A percentile compares a stretch with the other conserved stretches of the same genome.
Conservation (phyloP, 352 stramenopile species). For the Achlya hypogyna region DNA sequence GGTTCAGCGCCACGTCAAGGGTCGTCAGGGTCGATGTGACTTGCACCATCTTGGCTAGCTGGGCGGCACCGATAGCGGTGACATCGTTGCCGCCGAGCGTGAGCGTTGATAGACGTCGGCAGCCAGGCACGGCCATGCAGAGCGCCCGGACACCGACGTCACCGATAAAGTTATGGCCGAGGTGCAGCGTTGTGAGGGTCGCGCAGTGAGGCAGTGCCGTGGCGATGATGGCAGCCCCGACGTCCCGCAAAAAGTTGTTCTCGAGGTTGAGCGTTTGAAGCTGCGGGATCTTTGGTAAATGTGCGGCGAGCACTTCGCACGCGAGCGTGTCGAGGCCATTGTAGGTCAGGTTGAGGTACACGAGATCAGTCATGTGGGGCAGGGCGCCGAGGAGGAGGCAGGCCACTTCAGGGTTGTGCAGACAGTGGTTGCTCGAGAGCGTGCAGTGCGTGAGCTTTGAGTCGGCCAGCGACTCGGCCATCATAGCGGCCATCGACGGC, state of each 20-base stretch:
- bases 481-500: constrained; percentile 4
- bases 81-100: not conserved
- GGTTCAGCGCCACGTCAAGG: not conserved
- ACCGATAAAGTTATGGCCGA: not conserved
- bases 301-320: not conserved
- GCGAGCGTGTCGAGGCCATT: not conserved
- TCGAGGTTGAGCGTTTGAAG: not conserved
- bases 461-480: not conserved
- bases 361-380: not conserved
- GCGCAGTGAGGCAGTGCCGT: not conserved
- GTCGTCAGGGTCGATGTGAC: not conserved
- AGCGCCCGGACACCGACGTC: not conserved
- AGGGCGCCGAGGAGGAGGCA: not conserved
- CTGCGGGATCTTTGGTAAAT: not conserved
- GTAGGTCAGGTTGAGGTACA: not conserved
- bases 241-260: not conserved
- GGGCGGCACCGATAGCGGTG: not conserved
- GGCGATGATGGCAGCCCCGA: not conserved
- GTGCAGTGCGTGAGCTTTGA: constrained; percentile 1
- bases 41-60: not conserved
- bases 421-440: not conserved
- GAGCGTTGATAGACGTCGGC: not conserved
- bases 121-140: not conserved
- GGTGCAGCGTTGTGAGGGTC: not conserved
- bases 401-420: not conserved